These are phyloP conservation scores for Xylaria longipes DNA, from an alignment of 495 filamentous ascomycete species.

Conservation along the genomic window DNA sequence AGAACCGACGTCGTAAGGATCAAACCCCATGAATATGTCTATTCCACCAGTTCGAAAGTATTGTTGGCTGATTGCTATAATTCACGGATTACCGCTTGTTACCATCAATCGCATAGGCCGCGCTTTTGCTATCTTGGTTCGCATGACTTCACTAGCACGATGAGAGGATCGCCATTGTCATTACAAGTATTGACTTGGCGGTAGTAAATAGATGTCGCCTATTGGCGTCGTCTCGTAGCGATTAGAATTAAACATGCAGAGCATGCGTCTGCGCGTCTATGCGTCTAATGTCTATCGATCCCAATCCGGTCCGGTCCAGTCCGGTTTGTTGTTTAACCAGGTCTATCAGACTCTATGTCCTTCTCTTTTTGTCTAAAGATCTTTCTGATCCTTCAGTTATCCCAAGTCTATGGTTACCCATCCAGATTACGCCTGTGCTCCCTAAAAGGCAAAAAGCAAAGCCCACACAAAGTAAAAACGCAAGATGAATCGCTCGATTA, in stretches of 20 bases:
- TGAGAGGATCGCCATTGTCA: background rate
- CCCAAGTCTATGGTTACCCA: slow-evolving; percentile 15
- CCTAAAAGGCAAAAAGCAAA: slow-evolving; percentile 1
- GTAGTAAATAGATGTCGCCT: background rate
- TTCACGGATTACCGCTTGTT: background rate
- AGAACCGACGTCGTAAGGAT: background rate
- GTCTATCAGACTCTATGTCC: slow-evolving; percentile 17
- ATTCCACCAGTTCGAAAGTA: background rate
- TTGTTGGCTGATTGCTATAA: background rate
- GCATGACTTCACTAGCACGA: background rate
- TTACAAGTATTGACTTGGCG: background rate
- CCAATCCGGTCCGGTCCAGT: background rate
- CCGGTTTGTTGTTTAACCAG: background rate
- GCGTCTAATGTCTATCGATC: slow-evolving; percentile 12
- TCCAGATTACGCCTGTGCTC: slow-evolving; percentile 17
- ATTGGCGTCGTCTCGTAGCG: background rate
- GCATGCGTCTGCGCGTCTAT: slow-evolving; percentile 25
- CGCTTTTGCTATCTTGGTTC: background rate
- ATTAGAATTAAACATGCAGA: slow-evolving; percentile 27
- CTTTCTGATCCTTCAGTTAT: background rate
- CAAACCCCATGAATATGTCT: background rate
- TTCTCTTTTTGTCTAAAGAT: background rate
- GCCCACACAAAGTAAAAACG: slow-evolving; percentile 5
- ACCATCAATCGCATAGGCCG: background rate
- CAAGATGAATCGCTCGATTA: background rate